Evolutionary conservation across 225 moss, liverwort and hornwort genomes (phyloP).

Genomic region (Marchantia polymorpha): DNA sequence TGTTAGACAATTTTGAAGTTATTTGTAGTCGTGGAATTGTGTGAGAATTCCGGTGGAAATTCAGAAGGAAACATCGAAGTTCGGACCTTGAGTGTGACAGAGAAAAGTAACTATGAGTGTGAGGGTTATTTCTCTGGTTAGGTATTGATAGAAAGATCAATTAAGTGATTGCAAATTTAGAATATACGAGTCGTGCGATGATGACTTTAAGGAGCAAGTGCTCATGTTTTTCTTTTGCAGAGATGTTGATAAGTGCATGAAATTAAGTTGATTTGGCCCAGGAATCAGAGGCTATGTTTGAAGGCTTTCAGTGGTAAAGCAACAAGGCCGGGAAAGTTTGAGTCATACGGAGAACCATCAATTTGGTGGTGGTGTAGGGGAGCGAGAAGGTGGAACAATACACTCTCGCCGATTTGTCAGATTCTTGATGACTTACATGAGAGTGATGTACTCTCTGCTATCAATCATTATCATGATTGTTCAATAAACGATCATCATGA

Average conservation of each 20-base stretch:
- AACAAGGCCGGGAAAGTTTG: constrained; percentile 1
- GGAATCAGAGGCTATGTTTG: constrained; percentile 17
- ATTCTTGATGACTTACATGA: constrained; percentile 3
- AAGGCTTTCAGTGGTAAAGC: background rate
- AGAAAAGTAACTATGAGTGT: too few species aligned
- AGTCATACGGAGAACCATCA: background rate
- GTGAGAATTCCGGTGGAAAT: too few species aligned
- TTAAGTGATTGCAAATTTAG: too few species aligned
- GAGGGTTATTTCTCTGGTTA: too few species aligned
- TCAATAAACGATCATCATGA: too few species aligned
- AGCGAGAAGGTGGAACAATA: constrained; percentile 4
- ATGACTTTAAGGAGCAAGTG: background rate
- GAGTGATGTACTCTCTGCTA: background rate
- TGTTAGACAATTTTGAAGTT: too few species aligned
- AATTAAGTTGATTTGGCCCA: constrained; percentile 13
- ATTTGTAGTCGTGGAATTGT: too few species aligned
- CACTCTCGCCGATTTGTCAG: background rate
- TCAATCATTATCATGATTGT: too few species aligned
- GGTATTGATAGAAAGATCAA: too few species aligned
- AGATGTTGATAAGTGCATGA: background rate
- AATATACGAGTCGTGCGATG: too few species aligned
- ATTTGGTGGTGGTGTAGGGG: constrained; percentile 6
- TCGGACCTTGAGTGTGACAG: too few species aligned
- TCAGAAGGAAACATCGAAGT: too few species aligned
- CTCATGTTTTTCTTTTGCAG: background rate